Conservation (phyloP, 495 filamentous ascomycete species). For the Talaromyces proteolyticus region DNA sequence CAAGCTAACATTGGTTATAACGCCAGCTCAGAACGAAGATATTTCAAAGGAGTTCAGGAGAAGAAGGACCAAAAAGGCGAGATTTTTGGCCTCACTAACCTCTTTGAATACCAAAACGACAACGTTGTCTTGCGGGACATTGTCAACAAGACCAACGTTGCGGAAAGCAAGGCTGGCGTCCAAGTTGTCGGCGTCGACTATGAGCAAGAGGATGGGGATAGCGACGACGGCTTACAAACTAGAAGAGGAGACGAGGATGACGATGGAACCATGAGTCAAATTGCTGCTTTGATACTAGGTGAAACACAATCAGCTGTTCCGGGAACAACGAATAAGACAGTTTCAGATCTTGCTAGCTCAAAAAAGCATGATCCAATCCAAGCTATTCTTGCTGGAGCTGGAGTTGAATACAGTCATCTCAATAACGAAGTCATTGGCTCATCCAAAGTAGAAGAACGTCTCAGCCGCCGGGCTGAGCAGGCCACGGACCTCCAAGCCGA, state of each 20-base stretch:
- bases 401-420: slow-evolving; percentile 93
- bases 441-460: slow-evolving; percentile 72
- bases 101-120: slow-evolving; percentile 79
- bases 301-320: slow-evolving; percentile 21
- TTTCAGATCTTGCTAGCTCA: slow-evolving; percentile 8
- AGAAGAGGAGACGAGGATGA: slow-evolving; percentile 29
- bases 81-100: slow-evolving; percentile 84
- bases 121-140: slow-evolving; percentile 82
- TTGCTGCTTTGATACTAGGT: slow-evolving; percentile 64
- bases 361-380: slow-evolving; percentile 71
- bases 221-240: slow-evolving; percentile 23
- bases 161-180: slow-evolving; percentile 84
- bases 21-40: slow-evolving; percentile 83
- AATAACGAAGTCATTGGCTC: slow-evolving; percentile 95
- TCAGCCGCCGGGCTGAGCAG: slow-evolving; percentile 70
- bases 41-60: slow-evolving; percentile 93
- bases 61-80: slow-evolving; percentile 78
- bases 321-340: slow-evolving; percentile 17
- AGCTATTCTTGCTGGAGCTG: slow-evolving; percentile 81
- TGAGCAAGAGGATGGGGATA: slow-evolving; percentile 47
- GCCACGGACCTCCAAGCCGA: slow-evolving; percentile 46
- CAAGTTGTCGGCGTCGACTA: slow-evolving; percentile 69
- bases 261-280: slow-evolving; percentile 67
- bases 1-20: slow-evolving; percentile 98
- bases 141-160: slow-evolving; percentile 96